Conservation (phyloP, 768 basidiomycete genomes). For the Suillus discolor region DNA sequence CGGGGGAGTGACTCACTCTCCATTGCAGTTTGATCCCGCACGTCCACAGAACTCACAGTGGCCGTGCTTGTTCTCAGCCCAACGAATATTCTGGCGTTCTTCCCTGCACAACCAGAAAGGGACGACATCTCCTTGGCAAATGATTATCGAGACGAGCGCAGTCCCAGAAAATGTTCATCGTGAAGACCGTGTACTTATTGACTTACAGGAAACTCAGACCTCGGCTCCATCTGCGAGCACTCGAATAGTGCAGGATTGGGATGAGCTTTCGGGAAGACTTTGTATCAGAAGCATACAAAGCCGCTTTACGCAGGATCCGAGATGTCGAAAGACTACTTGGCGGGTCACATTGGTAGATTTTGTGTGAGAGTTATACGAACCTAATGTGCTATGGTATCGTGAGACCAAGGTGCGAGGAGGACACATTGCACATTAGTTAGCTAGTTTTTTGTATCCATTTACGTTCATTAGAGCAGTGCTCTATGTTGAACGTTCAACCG, state of each 20-base stretch:
- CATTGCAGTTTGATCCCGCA: constrained; percentile 21
- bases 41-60: constrained; percentile 19
- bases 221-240: neutral
- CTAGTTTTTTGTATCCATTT: constrained; percentile 14
- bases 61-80: constrained; percentile 27
- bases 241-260: constrained; percentile 33
- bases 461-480: neutral
- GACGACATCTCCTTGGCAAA: neutral
- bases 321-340: constrained; percentile 27
- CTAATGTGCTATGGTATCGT: neutral
- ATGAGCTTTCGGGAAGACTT: constrained; percentile 32
- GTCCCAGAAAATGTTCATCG: constrained; percentile 12
- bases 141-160: neutral
- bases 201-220: constrained; percentile 21
- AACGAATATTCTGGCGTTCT: constrained; percentile 33
- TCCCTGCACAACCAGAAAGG: constrained; percentile 15
- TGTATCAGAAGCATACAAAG: constrained; percentile 26
- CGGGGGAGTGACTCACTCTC: neutral
- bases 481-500: neutral
- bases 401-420: neutral
- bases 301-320: constrained; percentile 25
- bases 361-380: neutral
- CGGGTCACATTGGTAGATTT: constrained; percentile 20
- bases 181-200: constrained; percentile 23
- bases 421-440: neutral